Conservation (phyloP, 2,329 filamentous ascomycete species). For the Aspergillus pseudoviridinutans region DNA sequence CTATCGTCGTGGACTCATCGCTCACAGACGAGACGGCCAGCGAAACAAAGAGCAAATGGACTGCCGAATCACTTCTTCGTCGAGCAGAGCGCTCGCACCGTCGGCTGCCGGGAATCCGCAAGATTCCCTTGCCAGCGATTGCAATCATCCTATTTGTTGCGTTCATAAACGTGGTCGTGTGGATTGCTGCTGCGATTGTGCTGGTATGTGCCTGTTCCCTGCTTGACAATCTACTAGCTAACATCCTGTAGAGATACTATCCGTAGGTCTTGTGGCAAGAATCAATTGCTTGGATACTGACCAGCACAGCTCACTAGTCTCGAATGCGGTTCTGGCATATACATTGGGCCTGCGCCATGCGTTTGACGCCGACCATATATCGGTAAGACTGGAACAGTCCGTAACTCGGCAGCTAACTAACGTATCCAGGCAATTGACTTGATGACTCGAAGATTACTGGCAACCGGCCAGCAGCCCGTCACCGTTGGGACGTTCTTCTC, state of each 20-base stretch:
- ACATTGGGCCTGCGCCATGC: slow-evolving; percentile 87
- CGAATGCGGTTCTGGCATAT: slow-evolving; percentile 79
- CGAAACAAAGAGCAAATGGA: slow-evolving; percentile 25
- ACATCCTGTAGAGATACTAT: slow-evolving; percentile 29
- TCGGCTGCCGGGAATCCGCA: slow-evolving; percentile 52
- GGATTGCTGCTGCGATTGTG: slow-evolving; percentile 56
- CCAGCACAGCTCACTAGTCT: slow-evolving; percentile 57
- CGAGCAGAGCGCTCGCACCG: slow-evolving; percentile 46
- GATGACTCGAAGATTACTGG: slow-evolving; percentile 85
- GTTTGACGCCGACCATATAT: slow-evolving; percentile 94
- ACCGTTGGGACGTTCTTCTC: slow-evolving; percentile 95
- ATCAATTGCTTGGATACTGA: not conserved
- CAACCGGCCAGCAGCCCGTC: slow-evolving; percentile 77
- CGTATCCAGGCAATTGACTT: slow-evolving; percentile 74
- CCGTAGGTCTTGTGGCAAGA: slow-evolving; percentile 20
- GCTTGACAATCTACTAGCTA: slow-evolving; percentile 7
- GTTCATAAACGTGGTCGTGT: slow-evolving; percentile 53
- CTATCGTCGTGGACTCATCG: not conserved
- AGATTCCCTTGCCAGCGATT: slow-evolving; percentile 54
- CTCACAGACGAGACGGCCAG: not conserved
- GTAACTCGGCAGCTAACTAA: not conserved
- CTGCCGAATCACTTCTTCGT: slow-evolving; percentile 27
- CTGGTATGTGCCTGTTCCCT: slow-evolving; percentile 39
- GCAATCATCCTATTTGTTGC: slow-evolving; percentile 54
- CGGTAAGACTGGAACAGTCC: slow-evolving; percentile 34